A percentile compares a stretch with the other conserved stretches of the same genome.
Evolutionary conservation across 495 filamentous ascomycete species (phyloP).

Genomic region (Alectoria sarmentosa): DNA sequence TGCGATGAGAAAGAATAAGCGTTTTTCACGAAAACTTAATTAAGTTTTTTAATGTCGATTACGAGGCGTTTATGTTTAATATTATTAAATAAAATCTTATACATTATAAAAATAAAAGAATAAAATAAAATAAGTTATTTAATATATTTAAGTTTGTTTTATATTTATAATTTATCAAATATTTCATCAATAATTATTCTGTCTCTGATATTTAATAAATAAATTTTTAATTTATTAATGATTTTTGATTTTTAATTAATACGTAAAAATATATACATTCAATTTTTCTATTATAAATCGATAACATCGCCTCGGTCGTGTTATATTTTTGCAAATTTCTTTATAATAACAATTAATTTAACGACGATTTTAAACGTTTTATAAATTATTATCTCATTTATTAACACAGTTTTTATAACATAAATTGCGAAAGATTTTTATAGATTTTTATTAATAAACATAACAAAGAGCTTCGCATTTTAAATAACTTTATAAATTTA

Average conservation of each 20-base stretch:
- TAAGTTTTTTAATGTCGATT: conserved; percentile 12
- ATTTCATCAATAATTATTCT: conserved; percentile 19
- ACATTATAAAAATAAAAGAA: conserved; percentile 19
- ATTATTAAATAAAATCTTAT: conserved; percentile 3
- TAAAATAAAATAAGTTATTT: conserved; percentile 1
- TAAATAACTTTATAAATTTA: too few species aligned
- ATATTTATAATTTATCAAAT: conserved; percentile 23
- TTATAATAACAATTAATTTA: neutral
- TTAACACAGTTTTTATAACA: neutral
- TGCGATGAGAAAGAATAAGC: conserved; percentile 4
- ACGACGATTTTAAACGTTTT: neutral
- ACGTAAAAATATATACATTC: neutral
- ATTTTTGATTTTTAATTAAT: neutral
- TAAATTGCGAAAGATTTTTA: too few species aligned
- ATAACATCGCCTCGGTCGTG: neutral
- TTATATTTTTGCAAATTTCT: neutral
- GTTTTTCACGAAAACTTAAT: conserved; percentile 7
- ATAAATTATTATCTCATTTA: neutral
- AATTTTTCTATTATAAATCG: neutral
- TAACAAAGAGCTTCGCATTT: neutral
- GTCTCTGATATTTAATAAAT: conserved; percentile 5
- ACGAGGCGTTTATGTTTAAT: neutral
- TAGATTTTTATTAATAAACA: neutral
- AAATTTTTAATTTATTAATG: neutral
- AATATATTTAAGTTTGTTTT: conserved; percentile 14